Conservation (phyloP, 1,284 basidiomycete genomes). For the Mixia osmundae region DNA sequence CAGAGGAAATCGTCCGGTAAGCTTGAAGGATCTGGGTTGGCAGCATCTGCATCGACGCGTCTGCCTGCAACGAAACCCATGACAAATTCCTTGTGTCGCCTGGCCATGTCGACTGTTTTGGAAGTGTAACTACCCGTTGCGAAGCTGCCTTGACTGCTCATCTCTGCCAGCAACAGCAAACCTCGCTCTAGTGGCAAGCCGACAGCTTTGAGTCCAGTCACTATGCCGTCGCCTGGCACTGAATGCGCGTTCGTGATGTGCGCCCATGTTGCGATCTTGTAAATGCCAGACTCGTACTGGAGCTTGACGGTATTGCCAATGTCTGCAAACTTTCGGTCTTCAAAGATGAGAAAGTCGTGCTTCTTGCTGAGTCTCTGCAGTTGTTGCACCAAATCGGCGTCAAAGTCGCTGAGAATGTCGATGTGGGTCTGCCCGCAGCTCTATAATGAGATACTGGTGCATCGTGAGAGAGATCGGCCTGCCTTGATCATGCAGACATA, state of each 20-base stretch:
- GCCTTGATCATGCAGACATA: conserved; percentile 87
- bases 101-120: conserved; percentile 65
- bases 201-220: conserved; percentile 63
- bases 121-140: conserved; percentile 66
- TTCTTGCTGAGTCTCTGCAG: conserved; percentile 47
- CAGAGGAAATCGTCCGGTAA: conserved; percentile 57
- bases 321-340: conserved; percentile 97
- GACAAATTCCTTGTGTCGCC: conserved; percentile 56
- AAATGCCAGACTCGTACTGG: conserved; percentile 81
- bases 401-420: conserved; percentile 86
- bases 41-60: conserved; percentile 47
- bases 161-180: conserved; percentile 78
- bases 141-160: conserved; percentile 76
- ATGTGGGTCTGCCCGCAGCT: conserved; percentile 54
- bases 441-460: too few relatives aligned
- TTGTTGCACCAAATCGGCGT: conserved; percentile 41
- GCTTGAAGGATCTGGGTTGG: too few relatives aligned
- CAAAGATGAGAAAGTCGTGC: conserved; percentile 90
- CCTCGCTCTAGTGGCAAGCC: conserved; percentile 67
- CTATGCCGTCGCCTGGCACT: conserved; percentile 69
- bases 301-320: conserved; percentile 93
- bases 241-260: conserved; percentile 95
- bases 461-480: conserved; percentile 15
- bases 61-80: conserved; percentile 85
- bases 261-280: conserved; percentile 86